Evolutionary conservation across 345 rosid genomes (phyloP).

Genomic region (Lepidium sativum): DNA sequence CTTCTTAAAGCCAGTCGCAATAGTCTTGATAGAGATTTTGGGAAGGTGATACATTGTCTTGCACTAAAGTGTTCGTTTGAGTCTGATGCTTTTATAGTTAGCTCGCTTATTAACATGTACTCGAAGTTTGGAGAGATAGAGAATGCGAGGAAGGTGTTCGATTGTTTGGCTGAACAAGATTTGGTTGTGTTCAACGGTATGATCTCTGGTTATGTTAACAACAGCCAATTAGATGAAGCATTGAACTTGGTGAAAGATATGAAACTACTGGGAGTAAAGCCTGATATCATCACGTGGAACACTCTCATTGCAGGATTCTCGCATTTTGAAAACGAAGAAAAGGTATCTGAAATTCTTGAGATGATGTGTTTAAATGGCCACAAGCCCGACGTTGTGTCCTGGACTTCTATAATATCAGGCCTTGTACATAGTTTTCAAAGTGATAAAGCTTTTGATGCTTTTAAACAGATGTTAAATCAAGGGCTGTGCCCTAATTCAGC

Average conservation of each 20-base stretch:
- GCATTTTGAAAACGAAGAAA: conserved; percentile 36
- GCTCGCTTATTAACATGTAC: conserved; percentile 76
- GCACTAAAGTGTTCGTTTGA: conserved; percentile 40
- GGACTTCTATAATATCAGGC: conserved; percentile 79
- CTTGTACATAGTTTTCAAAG: conserved; percentile 55
- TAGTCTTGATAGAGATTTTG: conserved; percentile 36
- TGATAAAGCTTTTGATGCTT: conserved; percentile 46
- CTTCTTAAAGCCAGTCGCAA: conserved; percentile 65
- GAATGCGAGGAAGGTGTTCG: conserved; percentile 43
- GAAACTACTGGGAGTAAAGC: conserved; percentile 31
- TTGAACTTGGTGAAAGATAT: conserved; percentile 43
- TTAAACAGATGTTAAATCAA: conserved; percentile 45
- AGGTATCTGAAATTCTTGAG: conserved; percentile 37
- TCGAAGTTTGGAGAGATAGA: conserved; percentile 43
- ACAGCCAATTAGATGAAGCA: conserved; percentile 40
- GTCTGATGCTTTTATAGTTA: conserved; percentile 46
- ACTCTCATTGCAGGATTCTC: conserved; percentile 59
- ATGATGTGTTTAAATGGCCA: conserved; percentile 42
- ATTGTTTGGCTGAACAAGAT: conserved; percentile 48
- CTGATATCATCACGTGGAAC: conserved; percentile 71
- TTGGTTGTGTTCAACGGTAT: conserved; percentile 59
- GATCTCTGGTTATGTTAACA: conserved; percentile 60
- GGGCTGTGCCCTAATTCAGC: conserved; percentile 50
- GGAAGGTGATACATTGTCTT: conserved; percentile 49
- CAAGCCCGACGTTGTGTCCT: conserved; percentile 66